Base-by-base conservation (phyloP, 2,329 filamentous ascomycete genomes). In the Epicoccum nigrum region DNA sequence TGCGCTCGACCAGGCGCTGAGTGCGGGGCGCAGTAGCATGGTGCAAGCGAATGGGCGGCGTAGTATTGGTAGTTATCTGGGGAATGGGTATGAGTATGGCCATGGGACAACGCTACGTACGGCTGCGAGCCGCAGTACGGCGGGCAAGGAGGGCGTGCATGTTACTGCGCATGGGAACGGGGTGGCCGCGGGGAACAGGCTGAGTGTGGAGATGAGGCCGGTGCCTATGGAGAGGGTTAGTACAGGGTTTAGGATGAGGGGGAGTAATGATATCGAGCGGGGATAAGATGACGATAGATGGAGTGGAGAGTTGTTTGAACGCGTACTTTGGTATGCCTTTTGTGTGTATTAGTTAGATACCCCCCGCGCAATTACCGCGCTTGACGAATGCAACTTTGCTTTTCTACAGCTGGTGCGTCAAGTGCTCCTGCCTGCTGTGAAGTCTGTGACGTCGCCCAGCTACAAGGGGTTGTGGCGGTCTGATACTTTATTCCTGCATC, bases 181-280 rank as follows among this genome's bases (percentile, higher is more conserved):
- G 15, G 52, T 49, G 37, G 45, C 43, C 7, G 45, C 54, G 1
- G 50, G 40, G 37, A 56, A 55, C 7, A 52, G 62, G 12, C 20
- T 66, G 32, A 65, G 62, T 49, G 55, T 52, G 7, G 61, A 63
- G 39, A 51, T 56, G 4, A 51, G 62, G 39, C 55, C 52, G 2
- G 23, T 20, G 6, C 58, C 61, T 3, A 58, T 64, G 4, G 68
- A 69, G 45, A 62, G 68, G 33, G 45, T 62, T 3, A 71, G 63
- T 45, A 73, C 70, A 0, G 70, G 70, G 6, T 73, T 73, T 41
- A 58, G 64, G 20, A 68, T 73, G 40, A 58, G 70, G 7, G 54
- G 52, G 8, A 73, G 70, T 55, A 45, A 38, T 17, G 70, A 73
- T 55, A 49, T 69, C 15, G 62, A 71, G 38, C 50, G 57, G 7